Base-by-base conservation (phyloP, 169 alveolate genomes). In the Miamiensis avidus region DNA sequence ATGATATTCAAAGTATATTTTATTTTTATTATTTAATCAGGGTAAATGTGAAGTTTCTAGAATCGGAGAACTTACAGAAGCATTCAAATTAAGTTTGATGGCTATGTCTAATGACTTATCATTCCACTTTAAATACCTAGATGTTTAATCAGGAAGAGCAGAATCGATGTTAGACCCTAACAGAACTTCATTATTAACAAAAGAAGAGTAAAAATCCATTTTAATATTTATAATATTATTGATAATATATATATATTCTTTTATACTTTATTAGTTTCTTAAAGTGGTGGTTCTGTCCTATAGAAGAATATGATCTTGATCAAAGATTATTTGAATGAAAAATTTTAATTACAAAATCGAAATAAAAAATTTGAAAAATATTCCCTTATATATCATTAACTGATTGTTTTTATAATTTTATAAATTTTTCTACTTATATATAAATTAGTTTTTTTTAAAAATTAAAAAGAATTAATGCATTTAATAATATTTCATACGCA, bases 101-200 rank as follows among this genome's bases (percentile, higher is more conserved):
- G 90, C 89, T 34, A 82, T 89, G 30, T 73, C 88, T 79, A 90
- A 90, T 29, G 94, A 90, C 31, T 73, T 90, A n/a, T 81, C 92
- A 30, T 90, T 73, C 72, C 85, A 82, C 77, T 90, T 87, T 32
- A 90, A 87, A 77, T 90, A 83, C 81, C 76, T 76, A 78, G 94
- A 90, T 76, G 89, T 90, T 27, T 65, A 87, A 31, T 81, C 74
- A 15, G 88, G 85, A 26, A 73, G 65, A 65, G 94, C 94, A 0
- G 85, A 82, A 75, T 31, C 25, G 25, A 0, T 76, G 28, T 69
- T 88, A 69, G 81, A 81, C 20, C 69, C 69, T 75, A 76, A 88
- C 28, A 78, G 81, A 29, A 65, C 31, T 16, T 88, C 89, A 28
- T 69, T 75, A 29, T 82, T 88, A 16, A 86, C 82, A 28, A 88